These are phyloP conservation scores for Microcos paniculata DNA, from an alignment of 345 rosid genomes.

Conservation along the genomic window DNA sequence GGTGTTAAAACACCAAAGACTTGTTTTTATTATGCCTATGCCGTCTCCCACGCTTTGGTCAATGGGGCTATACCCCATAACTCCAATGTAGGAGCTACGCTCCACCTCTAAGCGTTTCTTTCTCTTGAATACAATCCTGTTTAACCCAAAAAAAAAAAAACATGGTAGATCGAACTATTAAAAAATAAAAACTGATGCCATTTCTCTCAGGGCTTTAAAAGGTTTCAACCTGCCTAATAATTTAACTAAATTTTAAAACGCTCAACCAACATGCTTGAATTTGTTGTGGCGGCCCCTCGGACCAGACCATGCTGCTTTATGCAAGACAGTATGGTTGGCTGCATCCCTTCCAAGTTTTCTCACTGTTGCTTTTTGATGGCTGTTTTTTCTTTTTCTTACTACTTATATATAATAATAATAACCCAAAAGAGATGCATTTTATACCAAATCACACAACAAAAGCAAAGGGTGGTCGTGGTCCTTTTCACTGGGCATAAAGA, in stretches of 20 bases:
- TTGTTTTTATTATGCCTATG: no score
- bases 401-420: no score
- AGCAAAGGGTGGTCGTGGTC: slow-evolving; percentile 7
- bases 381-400: background rate
- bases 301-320: background rate
- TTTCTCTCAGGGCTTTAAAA: background rate
- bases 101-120: no score
- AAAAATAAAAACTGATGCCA: background rate
- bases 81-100: no score
- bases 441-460: background rate
- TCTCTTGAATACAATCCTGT: no score
- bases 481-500: background rate
- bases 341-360: slow-evolving; percentile 31
- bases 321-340: background rate
- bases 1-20: no score
- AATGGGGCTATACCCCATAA: no score
- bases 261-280: background rate
- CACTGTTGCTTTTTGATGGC: slow-evolving; percentile 15
- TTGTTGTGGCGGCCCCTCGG: slow-evolving; percentile 7
- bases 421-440: background rate
- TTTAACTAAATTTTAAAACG: slow-evolving; percentile 5
- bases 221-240: background rate
- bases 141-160: no score
- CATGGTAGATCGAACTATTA: background rate
- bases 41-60: no score